phyloP scores from a whole-genome alignment of 192 early-diverging fungal species.

The Coemansia sp. region DNA sequence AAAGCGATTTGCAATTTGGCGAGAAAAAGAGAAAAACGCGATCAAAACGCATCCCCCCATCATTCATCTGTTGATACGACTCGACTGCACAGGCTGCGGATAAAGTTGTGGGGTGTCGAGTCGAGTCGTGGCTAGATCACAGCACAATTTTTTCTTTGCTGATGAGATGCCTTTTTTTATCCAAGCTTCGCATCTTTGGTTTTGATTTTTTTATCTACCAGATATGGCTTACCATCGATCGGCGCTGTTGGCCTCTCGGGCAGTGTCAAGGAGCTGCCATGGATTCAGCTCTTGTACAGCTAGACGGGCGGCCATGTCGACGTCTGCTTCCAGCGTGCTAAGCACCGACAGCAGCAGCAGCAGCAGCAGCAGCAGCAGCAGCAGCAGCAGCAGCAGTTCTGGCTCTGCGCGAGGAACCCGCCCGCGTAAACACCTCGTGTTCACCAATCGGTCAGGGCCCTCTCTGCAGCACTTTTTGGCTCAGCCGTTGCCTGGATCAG shows the following conservation, averaged over 20 bases:
- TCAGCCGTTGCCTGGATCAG: constrained; percentile 19
- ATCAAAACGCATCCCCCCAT: neutral
- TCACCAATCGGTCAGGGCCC: constrained; percentile 48
- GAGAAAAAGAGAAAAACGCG: neutral
- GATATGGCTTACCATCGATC: neutral
- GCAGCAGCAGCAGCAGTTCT: neutral
- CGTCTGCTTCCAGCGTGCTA: neutral
- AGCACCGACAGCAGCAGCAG: neutral
- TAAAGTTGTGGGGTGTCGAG: neutral
- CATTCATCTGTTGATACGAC: neutral
- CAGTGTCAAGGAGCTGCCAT: neutral
- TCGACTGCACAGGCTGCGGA: neutral
- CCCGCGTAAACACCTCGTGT: constrained; percentile 34
- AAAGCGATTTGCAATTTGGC: neutral
- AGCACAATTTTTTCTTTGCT: neutral
- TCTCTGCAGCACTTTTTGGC: constrained; percentile 53
- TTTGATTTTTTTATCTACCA: neutral
- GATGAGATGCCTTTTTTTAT: neutral
- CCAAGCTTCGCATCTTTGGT: too few relatives aligned
- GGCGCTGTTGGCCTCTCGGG: neutral
- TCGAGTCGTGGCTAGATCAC: neutral
- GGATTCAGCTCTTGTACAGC: neutral
- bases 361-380: neutral
- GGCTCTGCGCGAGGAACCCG: neutral
- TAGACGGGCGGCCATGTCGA: neutral